A percentile compares a stretch with the other conserved stretches of the same genome.
These are phyloP conservation scores for Solanum chacoense DNA, from an alignment of 305 asterid species.

Conservation along the genomic window DNA sequence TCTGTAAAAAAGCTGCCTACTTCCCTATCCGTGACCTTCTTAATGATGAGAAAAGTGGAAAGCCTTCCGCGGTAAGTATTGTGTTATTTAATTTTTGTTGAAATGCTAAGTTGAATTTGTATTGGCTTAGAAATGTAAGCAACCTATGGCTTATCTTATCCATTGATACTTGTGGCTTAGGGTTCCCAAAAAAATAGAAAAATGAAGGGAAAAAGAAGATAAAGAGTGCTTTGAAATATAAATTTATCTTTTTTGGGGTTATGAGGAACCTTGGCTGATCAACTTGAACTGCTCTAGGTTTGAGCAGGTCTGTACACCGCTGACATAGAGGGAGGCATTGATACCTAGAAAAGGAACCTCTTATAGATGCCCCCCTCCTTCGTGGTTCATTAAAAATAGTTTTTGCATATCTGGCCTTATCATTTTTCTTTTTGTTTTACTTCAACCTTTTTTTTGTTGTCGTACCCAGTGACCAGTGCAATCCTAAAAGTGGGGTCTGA, in stretches of 20 bases:
- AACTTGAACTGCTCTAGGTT: neutral
- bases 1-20: slow-evolving; percentile 92
- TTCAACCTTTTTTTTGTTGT: neutral
- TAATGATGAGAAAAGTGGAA: slow-evolving; percentile 60
- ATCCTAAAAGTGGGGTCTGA: neutral
- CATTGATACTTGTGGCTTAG: neutral
- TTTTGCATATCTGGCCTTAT: neutral
- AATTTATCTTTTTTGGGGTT: neutral
- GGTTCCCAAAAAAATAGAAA: neutral
- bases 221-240: neutral
- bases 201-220: neutral
- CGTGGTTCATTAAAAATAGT: neutral
- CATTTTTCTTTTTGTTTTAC: neutral
- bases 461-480: neutral
- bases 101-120: neutral
- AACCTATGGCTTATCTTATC: neutral
- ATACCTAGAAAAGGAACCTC: neutral
- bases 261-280: neutral
- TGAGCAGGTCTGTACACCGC: neutral
- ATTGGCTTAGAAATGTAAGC: neutral
- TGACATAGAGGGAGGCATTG: neutral
- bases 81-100: neutral
- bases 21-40: slow-evolving; percentile 72
- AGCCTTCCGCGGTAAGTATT: slow-evolving; percentile 33
- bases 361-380: neutral